Evolutionary conservation across 208 protist genomes (phyloP).

Genomic region (Vickermania spadyakhi): DNA sequence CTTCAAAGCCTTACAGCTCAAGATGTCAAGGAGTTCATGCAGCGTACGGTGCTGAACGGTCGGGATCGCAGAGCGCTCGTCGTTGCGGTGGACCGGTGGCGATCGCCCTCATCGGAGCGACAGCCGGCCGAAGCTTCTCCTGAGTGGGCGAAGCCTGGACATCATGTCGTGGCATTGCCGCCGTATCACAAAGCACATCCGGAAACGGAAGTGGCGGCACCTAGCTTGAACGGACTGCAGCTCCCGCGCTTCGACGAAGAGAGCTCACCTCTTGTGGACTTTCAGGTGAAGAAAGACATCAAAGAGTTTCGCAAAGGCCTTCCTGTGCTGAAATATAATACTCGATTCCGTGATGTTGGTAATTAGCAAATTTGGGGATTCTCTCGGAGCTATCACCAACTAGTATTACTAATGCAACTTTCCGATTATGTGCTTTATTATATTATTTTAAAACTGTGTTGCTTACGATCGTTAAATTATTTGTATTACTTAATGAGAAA

Average conservation of each 20-base stretch:
- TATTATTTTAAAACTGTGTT: too few species aligned
- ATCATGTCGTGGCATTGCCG: not conserved
- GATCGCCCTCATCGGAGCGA: too few species aligned
- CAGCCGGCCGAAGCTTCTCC: not conserved
- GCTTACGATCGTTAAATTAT: too few species aligned
- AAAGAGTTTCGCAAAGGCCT: not conserved
- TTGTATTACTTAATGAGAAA: too few species aligned
- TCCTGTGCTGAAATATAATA: not conserved
- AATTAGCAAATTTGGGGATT: too few species aligned
- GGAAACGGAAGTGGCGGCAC: not conserved
- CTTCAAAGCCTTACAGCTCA: not conserved
- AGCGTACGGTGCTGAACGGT: not conserved
- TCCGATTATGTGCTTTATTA: too few species aligned
- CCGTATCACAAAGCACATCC: not conserved
- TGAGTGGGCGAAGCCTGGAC: not conserved
- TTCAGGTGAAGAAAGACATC: not conserved
- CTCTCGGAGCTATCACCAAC: too few species aligned
- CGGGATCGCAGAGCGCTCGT: not conserved
- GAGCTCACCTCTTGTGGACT: not conserved
- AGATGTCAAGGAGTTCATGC: not conserved
- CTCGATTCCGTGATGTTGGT: not conserved
- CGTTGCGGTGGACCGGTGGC: not conserved
- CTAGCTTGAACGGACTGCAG: not conserved
- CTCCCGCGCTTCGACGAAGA: not conserved
- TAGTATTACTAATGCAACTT: too few species aligned